A percentile compares a stretch with the other conserved stretches of the same genome.
These are phyloP conservation scores for Haematococcus lacustris DNA, from an alignment of 139 green algal genomes.

Conservation along the genomic window DNA sequence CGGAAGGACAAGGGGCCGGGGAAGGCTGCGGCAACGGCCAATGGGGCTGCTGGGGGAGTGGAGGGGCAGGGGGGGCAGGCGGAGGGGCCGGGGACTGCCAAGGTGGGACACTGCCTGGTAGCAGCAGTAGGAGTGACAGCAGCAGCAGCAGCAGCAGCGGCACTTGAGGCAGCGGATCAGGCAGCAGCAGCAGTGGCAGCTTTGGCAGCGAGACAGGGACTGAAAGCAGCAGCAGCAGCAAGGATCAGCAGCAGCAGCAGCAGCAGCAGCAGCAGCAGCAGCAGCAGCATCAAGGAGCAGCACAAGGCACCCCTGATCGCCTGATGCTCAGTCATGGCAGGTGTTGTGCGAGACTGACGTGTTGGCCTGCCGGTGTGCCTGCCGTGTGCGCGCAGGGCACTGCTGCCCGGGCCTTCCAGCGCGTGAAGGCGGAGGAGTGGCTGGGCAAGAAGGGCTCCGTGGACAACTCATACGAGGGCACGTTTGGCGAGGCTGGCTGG, in stretches of 20 bases:
- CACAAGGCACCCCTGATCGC: not conserved
- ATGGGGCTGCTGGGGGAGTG: too few relatives aligned
- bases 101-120: not conserved
- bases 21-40: not conserved
- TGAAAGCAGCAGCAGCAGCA: not conserved
- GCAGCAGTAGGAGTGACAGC: not conserved
- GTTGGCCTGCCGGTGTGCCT: not conserved
- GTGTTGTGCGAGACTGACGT: not conserved
- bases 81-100: too few relatives aligned
- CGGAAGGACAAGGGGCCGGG: not conserved
- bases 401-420: slow-evolving; percentile 64
- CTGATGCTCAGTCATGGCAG: not conserved
- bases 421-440: slow-evolving; percentile 74
- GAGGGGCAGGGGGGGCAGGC: too few relatives aligned
- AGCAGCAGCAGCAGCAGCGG: not conserved
- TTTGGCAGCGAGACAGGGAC: not conserved
- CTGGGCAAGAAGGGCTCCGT: slow-evolving; percentile 67
- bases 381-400: not conserved
- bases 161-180: not conserved
- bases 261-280: too few relatives aligned
- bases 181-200: not conserved
- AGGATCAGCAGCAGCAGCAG: not conserved
- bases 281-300: not conserved
- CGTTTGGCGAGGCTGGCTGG: slow-evolving; percentile 72
- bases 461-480: slow-evolving; percentile 57